phyloP scores from a whole-genome alignment of 768 basidiomycete genomes.

The Udeniomyces megalosporus region DNA sequence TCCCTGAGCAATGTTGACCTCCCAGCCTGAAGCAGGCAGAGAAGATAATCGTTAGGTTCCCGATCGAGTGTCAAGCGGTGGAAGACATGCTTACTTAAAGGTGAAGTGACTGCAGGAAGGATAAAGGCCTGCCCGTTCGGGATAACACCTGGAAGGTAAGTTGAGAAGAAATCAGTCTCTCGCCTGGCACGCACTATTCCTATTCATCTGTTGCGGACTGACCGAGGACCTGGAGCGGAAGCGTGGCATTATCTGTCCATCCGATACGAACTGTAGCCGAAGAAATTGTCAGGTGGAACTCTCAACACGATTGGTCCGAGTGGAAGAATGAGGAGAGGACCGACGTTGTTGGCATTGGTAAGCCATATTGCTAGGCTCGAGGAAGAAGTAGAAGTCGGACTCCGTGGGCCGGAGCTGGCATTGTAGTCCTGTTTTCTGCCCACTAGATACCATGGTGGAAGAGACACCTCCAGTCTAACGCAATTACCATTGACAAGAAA shows the following conservation, averaged over 20 bases:
- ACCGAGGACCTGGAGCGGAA: constrained; percentile 2
- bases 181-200: background rate
- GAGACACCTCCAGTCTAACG: constrained; percentile 14
- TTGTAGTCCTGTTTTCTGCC: background rate
- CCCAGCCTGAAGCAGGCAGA: background rate
- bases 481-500: background rate
- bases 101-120: background rate
- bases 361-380: constrained; percentile 8
- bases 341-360: too few species aligned
- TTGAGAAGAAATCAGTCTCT: background rate
- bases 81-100: background rate
- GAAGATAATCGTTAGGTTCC: too few species aligned
- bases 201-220: background rate
- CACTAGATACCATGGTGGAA: background rate
- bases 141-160: background rate
- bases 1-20: background rate
- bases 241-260: constrained; percentile 1
- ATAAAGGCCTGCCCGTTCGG: constrained; percentile 7
- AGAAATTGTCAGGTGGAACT: background rate
- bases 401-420: background rate
- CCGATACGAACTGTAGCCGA: constrained; percentile 2
- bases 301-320: background rate
- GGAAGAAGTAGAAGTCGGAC: constrained; percentile 2
- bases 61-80: background rate
- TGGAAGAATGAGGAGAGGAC: background rate